phyloP scores from a whole-genome alignment of 768 basidiomycete genomes.

The Suillus hirtellus region DNA sequence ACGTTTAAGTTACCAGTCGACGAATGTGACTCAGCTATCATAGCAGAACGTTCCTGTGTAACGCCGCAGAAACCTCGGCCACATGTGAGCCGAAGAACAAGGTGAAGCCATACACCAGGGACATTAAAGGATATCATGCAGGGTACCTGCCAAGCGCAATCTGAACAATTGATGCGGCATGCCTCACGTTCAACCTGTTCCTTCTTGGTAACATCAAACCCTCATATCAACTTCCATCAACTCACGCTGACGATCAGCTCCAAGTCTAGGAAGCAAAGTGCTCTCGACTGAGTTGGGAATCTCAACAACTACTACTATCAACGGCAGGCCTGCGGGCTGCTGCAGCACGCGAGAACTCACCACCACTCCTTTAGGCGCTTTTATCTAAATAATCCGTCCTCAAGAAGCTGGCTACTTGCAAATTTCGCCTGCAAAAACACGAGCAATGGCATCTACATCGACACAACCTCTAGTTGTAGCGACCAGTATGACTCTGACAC shows the following conservation, averaged over 20 bases:
- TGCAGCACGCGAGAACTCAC: background rate
- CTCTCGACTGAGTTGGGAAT: background rate
- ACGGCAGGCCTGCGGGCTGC: background rate
- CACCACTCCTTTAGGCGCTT: background rate
- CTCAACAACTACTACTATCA: background rate
- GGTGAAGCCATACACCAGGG: too few relatives aligned
- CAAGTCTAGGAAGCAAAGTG: background rate
- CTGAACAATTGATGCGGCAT: background rate
- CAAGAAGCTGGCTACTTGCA: background rate
- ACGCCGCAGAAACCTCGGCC: too few relatives aligned
- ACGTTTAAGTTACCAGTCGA: too few relatives aligned
- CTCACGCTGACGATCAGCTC: background rate
- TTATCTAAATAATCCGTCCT: background rate
- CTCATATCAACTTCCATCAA: background rate
- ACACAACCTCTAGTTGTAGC: background rate
- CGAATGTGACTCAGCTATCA: too few relatives aligned
- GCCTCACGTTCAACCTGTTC: background rate
- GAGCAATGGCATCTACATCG: background rate
- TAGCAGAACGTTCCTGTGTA: too few relatives aligned
- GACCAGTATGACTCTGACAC: background rate
- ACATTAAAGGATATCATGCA: too few relatives aligned
- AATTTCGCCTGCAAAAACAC: background rate
- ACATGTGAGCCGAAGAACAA: too few relatives aligned
- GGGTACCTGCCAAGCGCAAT: too few relatives aligned
- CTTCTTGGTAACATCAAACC: background rate